Conservation (phyloP, 257 asterid species). For the Handroanthus guayacan region DNA sequence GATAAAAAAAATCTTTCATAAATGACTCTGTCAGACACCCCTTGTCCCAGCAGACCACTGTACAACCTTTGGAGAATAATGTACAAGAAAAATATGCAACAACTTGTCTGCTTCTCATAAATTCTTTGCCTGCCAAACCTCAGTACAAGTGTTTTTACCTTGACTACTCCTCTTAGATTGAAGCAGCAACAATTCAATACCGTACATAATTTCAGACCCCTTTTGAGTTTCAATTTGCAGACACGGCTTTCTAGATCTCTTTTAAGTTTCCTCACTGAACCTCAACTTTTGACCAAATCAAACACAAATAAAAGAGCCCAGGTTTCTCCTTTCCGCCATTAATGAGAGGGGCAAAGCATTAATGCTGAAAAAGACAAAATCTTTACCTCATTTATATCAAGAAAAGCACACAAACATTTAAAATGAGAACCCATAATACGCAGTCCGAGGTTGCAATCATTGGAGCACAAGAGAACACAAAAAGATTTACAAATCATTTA, state of each 20-base stretch:
- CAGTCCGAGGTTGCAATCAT: not conserved
- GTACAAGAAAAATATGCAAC: not conserved
- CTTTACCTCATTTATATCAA: conserved; percentile 5
- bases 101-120: not conserved
- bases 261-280: not conserved
- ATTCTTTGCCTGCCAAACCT: not conserved
- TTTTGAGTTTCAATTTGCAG: not conserved
- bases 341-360: conserved; percentile 29
- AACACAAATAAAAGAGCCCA: not conserved
- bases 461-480: not conserved
- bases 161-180: not conserved
- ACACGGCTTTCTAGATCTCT: not conserved
- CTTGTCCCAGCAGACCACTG: not conserved
- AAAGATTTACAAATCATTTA: not conserved
- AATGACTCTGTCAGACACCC: not conserved
- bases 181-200: not conserved
- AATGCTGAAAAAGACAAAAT: conserved; percentile 30
- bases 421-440: not conserved
- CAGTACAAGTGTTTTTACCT: not conserved
- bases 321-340: conserved; percentile 11
- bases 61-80: not conserved
- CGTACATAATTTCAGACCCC: not conserved
- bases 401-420: not conserved
- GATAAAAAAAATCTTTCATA: too few relatives aligned
- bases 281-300: not conserved